A percentile compares a stretch with the other conserved stretches of the same genome.
phyloP scores from a whole-genome alignment of 2,329 filamentous ascomycete genomes.

The Colletotrichum trifolii region DNA sequence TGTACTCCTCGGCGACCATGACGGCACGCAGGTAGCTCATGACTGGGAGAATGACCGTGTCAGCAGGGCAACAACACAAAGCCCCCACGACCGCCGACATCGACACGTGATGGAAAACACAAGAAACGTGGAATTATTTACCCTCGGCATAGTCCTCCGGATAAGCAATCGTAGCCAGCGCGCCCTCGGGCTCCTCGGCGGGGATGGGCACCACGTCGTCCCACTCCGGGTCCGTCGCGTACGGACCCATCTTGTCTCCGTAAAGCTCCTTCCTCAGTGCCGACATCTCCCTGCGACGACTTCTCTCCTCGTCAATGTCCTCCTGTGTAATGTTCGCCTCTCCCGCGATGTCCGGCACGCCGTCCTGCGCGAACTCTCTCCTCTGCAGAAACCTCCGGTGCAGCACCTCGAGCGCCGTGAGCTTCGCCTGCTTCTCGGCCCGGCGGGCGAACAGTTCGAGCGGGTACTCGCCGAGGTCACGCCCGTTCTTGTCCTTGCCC shows the following conservation, averaged over 20 bases:
- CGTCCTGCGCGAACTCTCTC: conserved; percentile 45
- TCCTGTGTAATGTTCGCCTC: conserved; percentile 45
- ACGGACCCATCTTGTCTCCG: conserved; percentile 60
- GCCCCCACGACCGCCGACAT: not conserved
- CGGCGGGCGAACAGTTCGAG: conserved; percentile 58
- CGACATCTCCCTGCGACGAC: conserved; percentile 63
- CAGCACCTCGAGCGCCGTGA: conserved; percentile 56
- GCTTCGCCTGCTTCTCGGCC: conserved; percentile 52
- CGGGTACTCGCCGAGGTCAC: conserved; percentile 60
- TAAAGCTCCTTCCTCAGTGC: conserved; percentile 63
- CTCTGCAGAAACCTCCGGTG: conserved; percentile 57
- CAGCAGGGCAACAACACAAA: not conserved
- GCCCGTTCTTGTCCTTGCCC: conserved; percentile 63
- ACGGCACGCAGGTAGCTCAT: conserved; percentile 93
- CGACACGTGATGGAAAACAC: not conserved
- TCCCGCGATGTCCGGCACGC: conserved; percentile 26
- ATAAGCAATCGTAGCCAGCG: conserved; percentile 94
- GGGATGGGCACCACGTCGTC: conserved; percentile 85
- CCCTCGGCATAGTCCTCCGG: conserved; percentile 87
- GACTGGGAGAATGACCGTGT: conserved; percentile 57
- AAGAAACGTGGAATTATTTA: conserved; percentile 47
- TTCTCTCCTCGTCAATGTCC: conserved; percentile 59
- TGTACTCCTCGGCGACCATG: conserved; percentile 90
- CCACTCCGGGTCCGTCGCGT: conserved; percentile 80
- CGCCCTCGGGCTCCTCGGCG: conserved; percentile 83